Conservation (phyloP, 306 rosid genomes). For the Psophocarpus tetragonolobus region DNA sequence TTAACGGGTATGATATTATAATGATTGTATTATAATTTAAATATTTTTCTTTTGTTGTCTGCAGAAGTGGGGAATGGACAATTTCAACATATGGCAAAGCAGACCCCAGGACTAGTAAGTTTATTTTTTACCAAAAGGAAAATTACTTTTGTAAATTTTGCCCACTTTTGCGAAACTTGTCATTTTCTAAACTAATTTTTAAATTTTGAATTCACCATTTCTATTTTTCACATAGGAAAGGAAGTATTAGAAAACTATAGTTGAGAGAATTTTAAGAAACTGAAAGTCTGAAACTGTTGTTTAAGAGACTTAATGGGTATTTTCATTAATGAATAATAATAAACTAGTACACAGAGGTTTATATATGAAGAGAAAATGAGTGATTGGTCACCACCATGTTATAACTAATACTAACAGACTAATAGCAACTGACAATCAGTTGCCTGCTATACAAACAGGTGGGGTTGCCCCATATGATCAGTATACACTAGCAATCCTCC, state of each 20-base stretch:
- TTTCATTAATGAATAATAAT: background rate
- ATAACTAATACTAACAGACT: background rate
- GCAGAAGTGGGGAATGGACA: slow-evolving; percentile 24
- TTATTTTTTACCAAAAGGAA: background rate
- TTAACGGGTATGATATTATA: background rate
- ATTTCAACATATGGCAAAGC: slow-evolving; percentile 21
- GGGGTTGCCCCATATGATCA: background rate
- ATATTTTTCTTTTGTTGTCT: background rate
- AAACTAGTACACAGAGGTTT: background rate
- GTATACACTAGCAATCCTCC: background rate
- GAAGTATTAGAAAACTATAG: background rate
- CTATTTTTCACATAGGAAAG: background rate
- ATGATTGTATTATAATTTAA: background rate
- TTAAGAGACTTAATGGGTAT: background rate
- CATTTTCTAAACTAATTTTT: background rate
- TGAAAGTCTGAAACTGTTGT: background rate
- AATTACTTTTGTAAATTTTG: background rate
- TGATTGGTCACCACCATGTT: background rate
- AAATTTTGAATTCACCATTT: background rate
- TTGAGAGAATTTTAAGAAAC: background rate
- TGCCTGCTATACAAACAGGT: background rate
- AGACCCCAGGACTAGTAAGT: slow-evolving; percentile 32
- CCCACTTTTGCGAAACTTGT: background rate
- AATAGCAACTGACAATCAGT: background rate
- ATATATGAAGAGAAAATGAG: background rate